Base-by-base conservation (phyloP, 306 rosid genomes). In the Lithocarpus polystachyus region DNA sequence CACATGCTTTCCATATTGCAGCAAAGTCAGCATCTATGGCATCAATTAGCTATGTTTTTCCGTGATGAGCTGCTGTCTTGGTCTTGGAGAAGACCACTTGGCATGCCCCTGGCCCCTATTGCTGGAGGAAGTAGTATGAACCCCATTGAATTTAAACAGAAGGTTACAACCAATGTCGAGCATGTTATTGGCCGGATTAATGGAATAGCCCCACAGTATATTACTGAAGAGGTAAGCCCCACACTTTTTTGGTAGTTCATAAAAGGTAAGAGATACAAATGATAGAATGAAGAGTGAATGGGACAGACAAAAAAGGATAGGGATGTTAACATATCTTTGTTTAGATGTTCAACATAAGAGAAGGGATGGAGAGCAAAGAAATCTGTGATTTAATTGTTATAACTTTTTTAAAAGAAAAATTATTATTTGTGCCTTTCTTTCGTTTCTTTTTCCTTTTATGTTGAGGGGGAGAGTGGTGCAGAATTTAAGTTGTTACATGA, bases 1-100 rank as follows among this genome's bases (percentile, higher is more conserved):
- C 53, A 65, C 17, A n/a, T 3, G 67, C 81, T 86, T 82, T 64
- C 60, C 56, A 31, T 73, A n/a, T 85, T 84, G 81, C 98, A 96
- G 99, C 99, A 96, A 93, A 90, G 83, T 83, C 98, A 91, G 82
- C 99, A 96, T 82, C 84, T 96, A 15, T 93, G 99, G 99, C 96
- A 96, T 85, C 99, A 96, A 82, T 83, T 96, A 67, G 99, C 99
- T 17, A 96, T 96, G 99, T 96, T 96, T 80, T 96, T 96, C 92
- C 98, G 99, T 2, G 99, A 96, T 84, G 99, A 96, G 84, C 89
- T 96, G 52, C 87, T 96, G 75, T 96, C 99, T 51, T 96, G 97
- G 98, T 96, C 99, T 76, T 96, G 99, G 99, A 92, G 99, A 88
- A 91, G 98, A 87, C 98, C 98, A 24, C 90, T 90, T 12, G 99